These are phyloP conservation scores for Brassica incana DNA, from an alignment of 345 rosid species.

Conservation along the genomic window DNA sequence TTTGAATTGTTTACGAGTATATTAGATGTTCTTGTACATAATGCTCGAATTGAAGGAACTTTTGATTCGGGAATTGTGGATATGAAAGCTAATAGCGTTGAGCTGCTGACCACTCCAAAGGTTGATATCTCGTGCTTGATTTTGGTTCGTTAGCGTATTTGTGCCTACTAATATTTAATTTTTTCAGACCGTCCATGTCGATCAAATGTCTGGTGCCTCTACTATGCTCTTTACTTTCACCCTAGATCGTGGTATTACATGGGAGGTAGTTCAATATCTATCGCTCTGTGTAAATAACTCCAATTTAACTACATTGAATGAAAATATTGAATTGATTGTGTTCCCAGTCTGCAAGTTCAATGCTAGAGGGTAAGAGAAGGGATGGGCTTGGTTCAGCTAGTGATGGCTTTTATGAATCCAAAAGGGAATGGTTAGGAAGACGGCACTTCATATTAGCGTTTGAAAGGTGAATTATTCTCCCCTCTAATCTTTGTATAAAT, in stretches of 20 bases:
- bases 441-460: constrained; percentile 88
- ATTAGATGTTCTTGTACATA: constrained; percentile 85
- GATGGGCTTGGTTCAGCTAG: constrained; percentile 75
- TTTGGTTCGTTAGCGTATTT: constrained; percentile 18
- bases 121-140: constrained; percentile 43
- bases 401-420: constrained; percentile 97
- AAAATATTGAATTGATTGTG: constrained; percentile 29
- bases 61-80: constrained; percentile 96
- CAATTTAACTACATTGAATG: constrained; percentile 1
- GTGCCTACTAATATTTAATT: constrained; percentile 29
- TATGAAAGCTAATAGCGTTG: constrained; percentile 82
- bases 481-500: constrained; percentile 3
- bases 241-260: constrained; percentile 88
- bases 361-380: constrained; percentile 75
- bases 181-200: constrained; percentile 88
- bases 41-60: constrained; percentile 93
- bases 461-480: constrained; percentile 65
- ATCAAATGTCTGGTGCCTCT: constrained; percentile 93
- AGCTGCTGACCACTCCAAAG: constrained; percentile 85
- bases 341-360: constrained; percentile 67
- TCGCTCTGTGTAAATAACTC: constrained; percentile 13
- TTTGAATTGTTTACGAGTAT: constrained; percentile 88
- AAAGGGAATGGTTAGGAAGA: constrained; percentile 93
- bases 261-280: constrained; percentile 66
- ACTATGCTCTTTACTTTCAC: constrained; percentile 88